A percentile compares a stretch with the other conserved stretches of the same genome.
These are phyloP conservation scores for Pseudogymnoascus sp. DNA, from an alignment of 2,329 filamentous ascomycete species.

Conservation along the genomic window DNA sequence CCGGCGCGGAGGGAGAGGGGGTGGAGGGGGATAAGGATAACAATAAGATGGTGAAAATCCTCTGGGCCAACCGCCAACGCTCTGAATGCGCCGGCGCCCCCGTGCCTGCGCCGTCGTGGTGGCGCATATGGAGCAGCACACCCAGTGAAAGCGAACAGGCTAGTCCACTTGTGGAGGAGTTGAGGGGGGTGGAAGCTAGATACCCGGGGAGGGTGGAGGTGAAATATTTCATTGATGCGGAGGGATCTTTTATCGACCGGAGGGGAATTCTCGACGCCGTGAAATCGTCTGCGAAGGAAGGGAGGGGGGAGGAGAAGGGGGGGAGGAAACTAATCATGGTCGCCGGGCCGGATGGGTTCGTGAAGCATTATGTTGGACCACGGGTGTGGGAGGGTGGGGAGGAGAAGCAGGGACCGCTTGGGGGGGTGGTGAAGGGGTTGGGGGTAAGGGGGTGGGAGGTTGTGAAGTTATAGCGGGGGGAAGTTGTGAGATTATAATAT, in stretches of 20 bases:
- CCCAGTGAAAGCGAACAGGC: slow-evolving; percentile 9
- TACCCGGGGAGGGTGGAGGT: slow-evolving; percentile 53
- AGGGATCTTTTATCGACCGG: slow-evolving; percentile 57
- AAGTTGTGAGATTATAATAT: neutral
- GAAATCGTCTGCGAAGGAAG: slow-evolving; percentile 20
- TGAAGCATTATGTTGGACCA: slow-evolving; percentile 69
- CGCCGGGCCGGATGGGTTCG: slow-evolving; percentile 86
- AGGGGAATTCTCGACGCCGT: slow-evolving; percentile 38
- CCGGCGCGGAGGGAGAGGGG: too few species aligned
- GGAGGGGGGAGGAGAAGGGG: slow-evolving; percentile 25
- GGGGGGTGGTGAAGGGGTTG: slow-evolving; percentile 54
- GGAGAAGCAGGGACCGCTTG: slow-evolving; percentile 67
- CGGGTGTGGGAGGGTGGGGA: slow-evolving; percentile 65
- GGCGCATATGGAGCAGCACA: neutral
- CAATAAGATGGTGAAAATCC: slow-evolving; percentile 48
- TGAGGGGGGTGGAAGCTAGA: slow-evolving; percentile 52
- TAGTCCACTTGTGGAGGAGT: slow-evolving; percentile 50
- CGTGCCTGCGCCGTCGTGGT: neutral
- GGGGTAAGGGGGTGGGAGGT: slow-evolving; percentile 30
- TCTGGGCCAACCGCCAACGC: slow-evolving; percentile 71
- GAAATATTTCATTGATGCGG: slow-evolving; percentile 75
- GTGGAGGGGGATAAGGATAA: slow-evolving; percentile 19
- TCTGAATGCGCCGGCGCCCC: slow-evolving; percentile 51
- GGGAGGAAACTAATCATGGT: slow-evolving; percentile 59
- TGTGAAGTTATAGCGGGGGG: slow-evolving; percentile 27